These are phyloP conservation scores for Ustilago crameri DNA, from an alignment of 1,284 basidiomycete species.

Conservation along the genomic window DNA sequence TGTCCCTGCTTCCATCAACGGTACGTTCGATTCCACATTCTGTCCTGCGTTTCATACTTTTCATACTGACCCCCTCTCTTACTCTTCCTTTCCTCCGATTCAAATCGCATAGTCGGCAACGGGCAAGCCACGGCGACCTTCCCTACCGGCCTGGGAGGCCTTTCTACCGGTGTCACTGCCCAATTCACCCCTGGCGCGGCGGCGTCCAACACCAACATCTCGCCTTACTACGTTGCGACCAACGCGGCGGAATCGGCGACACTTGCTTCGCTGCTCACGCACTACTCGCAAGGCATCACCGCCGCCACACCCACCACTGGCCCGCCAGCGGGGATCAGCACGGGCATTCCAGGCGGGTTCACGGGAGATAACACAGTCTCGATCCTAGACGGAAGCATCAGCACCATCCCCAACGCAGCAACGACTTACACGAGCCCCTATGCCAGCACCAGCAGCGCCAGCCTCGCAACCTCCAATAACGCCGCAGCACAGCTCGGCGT, in stretches of 20 bases:
- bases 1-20: slow-evolving; percentile 35
- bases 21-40: slow-evolving; percentile 9
- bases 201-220: not conserved
- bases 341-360: slow-evolving; percentile 36
- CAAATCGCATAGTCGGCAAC: slow-evolving; percentile 21
- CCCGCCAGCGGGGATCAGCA: slow-evolving; percentile 27
- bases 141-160: slow-evolving; percentile 27
- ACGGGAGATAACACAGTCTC: slow-evolving; percentile 20
- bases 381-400: slow-evolving; percentile 35
- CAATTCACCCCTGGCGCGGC: slow-evolving; percentile 38
- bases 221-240: slow-evolving; percentile 40
- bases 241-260: slow-evolving; percentile 29
- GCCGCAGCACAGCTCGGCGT: not conserved
- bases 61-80: not conserved
- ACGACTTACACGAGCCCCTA: slow-evolving; percentile 38
- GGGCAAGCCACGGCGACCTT: slow-evolving; percentile 30
- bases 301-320: slow-evolving; percentile 43
- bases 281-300: slow-evolving; percentile 40
- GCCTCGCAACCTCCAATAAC: not conserved
- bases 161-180: slow-evolving; percentile 19
- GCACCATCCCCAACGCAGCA: slow-evolving; percentile 41
- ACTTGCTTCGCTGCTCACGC: slow-evolving; percentile 30
- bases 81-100: not conserved
- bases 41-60: not conserved
- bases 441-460: not conserved